phyloP scores from a whole-genome alignment of 2,329 filamentous ascomycete genomes.

The Fusarium sp. region DNA sequence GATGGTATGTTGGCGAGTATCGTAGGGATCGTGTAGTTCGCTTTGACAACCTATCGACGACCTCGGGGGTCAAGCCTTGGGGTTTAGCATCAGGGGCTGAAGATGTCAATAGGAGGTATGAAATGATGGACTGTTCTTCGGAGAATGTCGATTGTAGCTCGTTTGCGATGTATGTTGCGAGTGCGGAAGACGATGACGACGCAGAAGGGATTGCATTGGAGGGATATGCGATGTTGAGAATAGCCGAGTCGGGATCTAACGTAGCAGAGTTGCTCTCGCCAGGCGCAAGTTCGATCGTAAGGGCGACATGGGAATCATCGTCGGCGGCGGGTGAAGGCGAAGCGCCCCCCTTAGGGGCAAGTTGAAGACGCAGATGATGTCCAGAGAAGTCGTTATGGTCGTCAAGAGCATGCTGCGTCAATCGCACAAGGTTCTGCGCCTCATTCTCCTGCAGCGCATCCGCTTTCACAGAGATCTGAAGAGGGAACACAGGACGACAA shows the following conservation, averaged over 20 bases:
- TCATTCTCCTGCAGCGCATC: slow-evolving; percentile 73
- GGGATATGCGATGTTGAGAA: slow-evolving; percentile 82
- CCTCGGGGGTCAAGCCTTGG: slow-evolving; percentile 60
- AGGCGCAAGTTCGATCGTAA: slow-evolving; percentile 77
- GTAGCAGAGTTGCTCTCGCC: slow-evolving; percentile 69
- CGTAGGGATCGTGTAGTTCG: slow-evolving; percentile 88
- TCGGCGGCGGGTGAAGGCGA: slow-evolving; percentile 40
- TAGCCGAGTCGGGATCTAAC: slow-evolving; percentile 74
- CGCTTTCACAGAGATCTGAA: slow-evolving; percentile 82
- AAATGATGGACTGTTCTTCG: slow-evolving; percentile 89
- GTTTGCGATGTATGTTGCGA: slow-evolving; percentile 81
- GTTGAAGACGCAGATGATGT: slow-evolving; percentile 74
- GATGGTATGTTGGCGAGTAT: slow-evolving; percentile 92
- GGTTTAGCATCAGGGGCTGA: slow-evolving; percentile 57
- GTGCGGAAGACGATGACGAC: slow-evolving; percentile 75
- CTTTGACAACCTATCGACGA: slow-evolving; percentile 68
- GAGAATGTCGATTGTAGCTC: slow-evolving; percentile 82
- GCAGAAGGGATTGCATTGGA: slow-evolving; percentile 73
- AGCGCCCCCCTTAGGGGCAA: slow-evolving; percentile 45
- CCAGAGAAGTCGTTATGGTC: slow-evolving; percentile 86
- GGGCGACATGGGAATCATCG: slow-evolving; percentile 64
- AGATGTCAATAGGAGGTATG: slow-evolving; percentile 74
- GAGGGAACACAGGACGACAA: slow-evolving; percentile 87
- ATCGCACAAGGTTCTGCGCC: slow-evolving; percentile 76
- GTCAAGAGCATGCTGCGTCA: slow-evolving; percentile 88